Percentiles rank a stretch among this genome's conserved stretches.
phyloP scores from a whole-genome alignment of 352 stramenopile genomes.

The Thalassiosira livingstoniorum region DNA sequence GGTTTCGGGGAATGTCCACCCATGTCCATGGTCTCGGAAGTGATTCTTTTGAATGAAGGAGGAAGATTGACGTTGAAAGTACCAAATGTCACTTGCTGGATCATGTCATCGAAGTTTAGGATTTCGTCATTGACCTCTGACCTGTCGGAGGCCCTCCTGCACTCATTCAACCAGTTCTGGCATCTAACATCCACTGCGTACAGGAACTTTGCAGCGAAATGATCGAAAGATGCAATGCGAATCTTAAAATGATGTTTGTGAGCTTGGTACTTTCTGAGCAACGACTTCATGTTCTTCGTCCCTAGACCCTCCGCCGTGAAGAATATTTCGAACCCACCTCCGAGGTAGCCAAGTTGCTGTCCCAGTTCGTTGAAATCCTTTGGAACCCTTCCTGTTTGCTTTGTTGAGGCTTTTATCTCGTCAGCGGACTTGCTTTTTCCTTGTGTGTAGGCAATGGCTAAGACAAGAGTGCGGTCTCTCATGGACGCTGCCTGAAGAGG shows the following conservation, averaged over 20 bases:
- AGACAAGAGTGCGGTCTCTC: neutral
- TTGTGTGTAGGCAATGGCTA: conserved; percentile 2
- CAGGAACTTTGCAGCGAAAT: conserved; percentile 2
- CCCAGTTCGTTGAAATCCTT: conserved; percentile 1
- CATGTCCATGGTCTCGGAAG: neutral
- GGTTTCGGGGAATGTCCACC: neutral
- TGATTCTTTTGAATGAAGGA: neutral
- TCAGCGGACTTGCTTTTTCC: conserved; percentile 2
- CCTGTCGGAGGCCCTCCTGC: neutral
- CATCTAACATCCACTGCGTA: neutral
- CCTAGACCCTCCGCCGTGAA: too few relatives aligned
- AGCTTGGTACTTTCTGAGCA: too few relatives aligned
- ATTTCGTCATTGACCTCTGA: conserved; percentile 3
- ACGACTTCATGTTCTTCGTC: too few relatives aligned
- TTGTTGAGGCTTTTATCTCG: conserved; percentile 4
- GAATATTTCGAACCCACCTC: conserved; percentile 1
- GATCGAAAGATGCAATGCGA: too few relatives aligned
- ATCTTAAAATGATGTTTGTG: too few relatives aligned
- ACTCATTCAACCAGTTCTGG: conserved; percentile 6
- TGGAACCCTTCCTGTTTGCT: neutral
- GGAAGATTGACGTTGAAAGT: conserved; percentile 5
- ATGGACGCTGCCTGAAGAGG: neutral
- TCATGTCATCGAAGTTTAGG: neutral
- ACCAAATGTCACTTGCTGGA: neutral
- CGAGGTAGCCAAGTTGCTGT: conserved; percentile 3